Evolutionary conservation across 2,329 filamentous ascomycete species (phyloP).

Genomic region (Cladosporium sp.): DNA sequence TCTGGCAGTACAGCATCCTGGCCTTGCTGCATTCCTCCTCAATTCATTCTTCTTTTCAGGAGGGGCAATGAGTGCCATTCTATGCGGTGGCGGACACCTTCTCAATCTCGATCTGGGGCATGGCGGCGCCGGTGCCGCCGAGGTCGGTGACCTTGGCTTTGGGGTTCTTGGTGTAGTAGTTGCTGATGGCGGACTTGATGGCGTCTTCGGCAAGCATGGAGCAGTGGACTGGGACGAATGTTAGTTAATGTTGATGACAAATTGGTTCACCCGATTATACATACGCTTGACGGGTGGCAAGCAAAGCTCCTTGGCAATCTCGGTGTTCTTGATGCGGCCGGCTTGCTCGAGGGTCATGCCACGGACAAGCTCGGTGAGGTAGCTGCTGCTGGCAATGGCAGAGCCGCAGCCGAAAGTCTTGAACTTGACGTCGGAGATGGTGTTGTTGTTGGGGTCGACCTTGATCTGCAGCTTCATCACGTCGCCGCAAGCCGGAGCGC

Average conservation of each 20-base stretch:
- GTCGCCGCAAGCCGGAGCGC: constrained; percentile 86
- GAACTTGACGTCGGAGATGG: constrained; percentile 93
- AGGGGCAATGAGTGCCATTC: background rate
- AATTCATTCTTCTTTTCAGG: background rate
- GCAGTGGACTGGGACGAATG: constrained; percentile 67
- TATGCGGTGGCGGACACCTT: constrained; percentile 42
- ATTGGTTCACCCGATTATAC: constrained; percentile 41
- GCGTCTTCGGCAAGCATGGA: constrained; percentile 91
- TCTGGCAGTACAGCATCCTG: constrained; percentile 5
- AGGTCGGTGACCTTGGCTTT: constrained; percentile 72
- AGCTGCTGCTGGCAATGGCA: constrained; percentile 91
- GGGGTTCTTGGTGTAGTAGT: constrained; percentile 91
- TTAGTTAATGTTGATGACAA: background rate
- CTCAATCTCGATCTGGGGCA: constrained; percentile 66
- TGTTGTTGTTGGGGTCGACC: constrained; percentile 83
- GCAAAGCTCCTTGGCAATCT: constrained; percentile 96
- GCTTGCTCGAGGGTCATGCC: constrained; percentile 97
- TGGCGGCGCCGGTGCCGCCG: constrained; percentile 68
- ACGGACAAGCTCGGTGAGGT: constrained; percentile 89
- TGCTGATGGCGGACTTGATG: constrained; percentile 86
- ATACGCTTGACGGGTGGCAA: constrained; percentile 82
- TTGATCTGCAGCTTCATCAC: constrained; percentile 94
- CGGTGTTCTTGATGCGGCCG: constrained; percentile 88
- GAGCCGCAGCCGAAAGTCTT: constrained; percentile 96
- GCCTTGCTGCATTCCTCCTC: constrained; percentile 11